These are phyloP conservation scores for Salix arbutifolia DNA, from an alignment of 345 rosid genomes.

Conservation along the genomic window DNA sequence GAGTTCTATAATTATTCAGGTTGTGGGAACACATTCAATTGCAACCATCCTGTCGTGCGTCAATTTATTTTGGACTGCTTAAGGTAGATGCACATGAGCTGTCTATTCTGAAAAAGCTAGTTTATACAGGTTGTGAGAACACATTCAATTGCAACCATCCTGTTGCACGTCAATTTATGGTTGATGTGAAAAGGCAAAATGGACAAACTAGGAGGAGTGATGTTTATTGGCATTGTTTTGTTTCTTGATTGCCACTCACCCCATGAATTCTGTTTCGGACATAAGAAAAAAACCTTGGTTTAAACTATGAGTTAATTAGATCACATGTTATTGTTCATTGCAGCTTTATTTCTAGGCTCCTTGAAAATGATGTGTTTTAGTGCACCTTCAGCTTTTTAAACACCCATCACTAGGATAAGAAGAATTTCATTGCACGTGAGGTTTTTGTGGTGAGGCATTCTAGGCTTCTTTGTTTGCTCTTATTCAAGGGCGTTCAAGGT, in stretches of 20 bases:
- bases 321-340: background rate
- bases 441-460: background rate
- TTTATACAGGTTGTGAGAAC: too few relatives aligned
- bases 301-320: background rate
- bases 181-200: background rate
- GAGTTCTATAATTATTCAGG: slow-evolving; percentile 98
- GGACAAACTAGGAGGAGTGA: background rate
- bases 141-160: too few relatives aligned
- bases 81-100: slow-evolving; percentile 45
- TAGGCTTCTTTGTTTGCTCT: background rate
- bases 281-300: background rate
- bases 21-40: slow-evolving; percentile 95
- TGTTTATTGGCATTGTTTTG: background rate
- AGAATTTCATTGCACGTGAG: background rate
- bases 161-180: background rate
- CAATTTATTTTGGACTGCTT: slow-evolving; percentile 83
- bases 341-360: background rate
- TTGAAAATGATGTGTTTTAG: background rate
- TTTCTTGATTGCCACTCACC: background rate
- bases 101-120: background rate
- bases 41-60: slow-evolving; percentile 96
- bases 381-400: background rate
- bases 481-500: background rate
- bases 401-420: background rate
- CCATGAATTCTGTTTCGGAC: background rate